Evolutionary conservation across 1,139 yeast genomes (phyloP).

Genomic region (Kodamaea derodonti): DNA sequence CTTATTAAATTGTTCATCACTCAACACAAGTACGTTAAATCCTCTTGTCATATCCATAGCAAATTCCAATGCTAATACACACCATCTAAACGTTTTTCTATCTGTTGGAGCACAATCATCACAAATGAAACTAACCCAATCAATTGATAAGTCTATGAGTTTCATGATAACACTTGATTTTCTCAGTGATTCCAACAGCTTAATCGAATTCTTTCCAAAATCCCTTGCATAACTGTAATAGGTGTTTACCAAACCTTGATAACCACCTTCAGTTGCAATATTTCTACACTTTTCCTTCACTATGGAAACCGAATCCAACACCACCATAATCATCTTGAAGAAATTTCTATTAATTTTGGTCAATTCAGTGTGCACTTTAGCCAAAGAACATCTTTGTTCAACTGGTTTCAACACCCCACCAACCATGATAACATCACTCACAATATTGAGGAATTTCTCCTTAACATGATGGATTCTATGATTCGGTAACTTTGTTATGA

Average conservation of each 20-base stretch:
- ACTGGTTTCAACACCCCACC: slow-evolving; percentile 35
- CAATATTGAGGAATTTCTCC: slow-evolving; percentile 48
- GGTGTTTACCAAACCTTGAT: slow-evolving; percentile 72
- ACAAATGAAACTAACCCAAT: slow-evolving; percentile 89
- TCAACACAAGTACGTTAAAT: slow-evolving; percentile 76
- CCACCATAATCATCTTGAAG: slow-evolving; percentile 64
- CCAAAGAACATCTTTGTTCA: slow-evolving; percentile 69
- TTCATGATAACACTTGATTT: slow-evolving; percentile 70
- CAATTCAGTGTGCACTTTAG: slow-evolving; percentile 72
- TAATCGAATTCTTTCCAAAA: slow-evolving; percentile 70
- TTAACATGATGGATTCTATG: slow-evolving; percentile 33
- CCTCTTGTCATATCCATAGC: slow-evolving; percentile 95
- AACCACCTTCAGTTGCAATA: slow-evolving; percentile 44
- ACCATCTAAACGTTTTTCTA: slow-evolving; percentile 88
- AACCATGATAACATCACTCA: slow-evolving; percentile 49
- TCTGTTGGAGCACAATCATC: slow-evolving; percentile 96
- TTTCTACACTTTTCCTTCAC: slow-evolving; percentile 45
- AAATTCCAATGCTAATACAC: slow-evolving; percentile 91
- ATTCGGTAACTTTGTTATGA: slow-evolving; percentile 52
- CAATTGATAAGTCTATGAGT: slow-evolving; percentile 72
- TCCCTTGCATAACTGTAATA: slow-evolving; percentile 81
- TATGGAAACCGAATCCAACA: slow-evolving; percentile 59
- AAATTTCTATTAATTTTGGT: slow-evolving; percentile 63
- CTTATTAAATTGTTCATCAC: slow-evolving; percentile 69
- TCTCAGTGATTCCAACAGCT: slow-evolving; percentile 59